These are phyloP conservation scores for Pythium aquatile DNA, from an alignment of 352 stramenopile genomes.

Conservation along the genomic window DNA sequence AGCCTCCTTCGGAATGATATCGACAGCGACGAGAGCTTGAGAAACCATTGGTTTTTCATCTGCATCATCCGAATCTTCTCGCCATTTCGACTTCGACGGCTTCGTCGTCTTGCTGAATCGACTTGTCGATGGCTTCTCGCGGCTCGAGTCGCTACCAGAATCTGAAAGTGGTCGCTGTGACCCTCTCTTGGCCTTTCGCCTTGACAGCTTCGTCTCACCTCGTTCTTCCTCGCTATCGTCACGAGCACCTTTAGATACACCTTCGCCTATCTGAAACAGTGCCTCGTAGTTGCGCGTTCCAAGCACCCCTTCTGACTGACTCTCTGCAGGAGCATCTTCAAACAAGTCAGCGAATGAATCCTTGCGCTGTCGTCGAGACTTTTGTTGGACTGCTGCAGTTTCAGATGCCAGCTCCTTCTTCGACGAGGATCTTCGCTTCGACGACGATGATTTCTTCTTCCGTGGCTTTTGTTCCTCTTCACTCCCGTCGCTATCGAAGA, in stretches of 20 bases:
- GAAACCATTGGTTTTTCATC: neutral
- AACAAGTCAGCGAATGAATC: conserved; percentile 81
- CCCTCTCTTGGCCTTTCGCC: neutral
- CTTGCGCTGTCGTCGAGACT: conserved; percentile 30
- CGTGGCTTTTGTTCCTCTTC: conserved; percentile 34
- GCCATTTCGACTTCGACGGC: conserved; percentile 3
- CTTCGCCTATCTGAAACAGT: conserved; percentile 42
- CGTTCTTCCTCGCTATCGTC: conserved; percentile 23
- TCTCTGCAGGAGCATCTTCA: conserved; percentile 38
- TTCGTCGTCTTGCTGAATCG: neutral
- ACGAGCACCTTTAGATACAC: neutral
- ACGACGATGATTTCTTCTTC: conserved; percentile 14
- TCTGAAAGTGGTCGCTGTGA: conserved; percentile 2
- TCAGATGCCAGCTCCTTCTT: conserved; percentile 13
- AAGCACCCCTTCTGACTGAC: conserved; percentile 20
- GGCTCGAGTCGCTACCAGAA: neutral
- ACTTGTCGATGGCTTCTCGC: neutral
- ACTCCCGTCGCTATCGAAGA: conserved; percentile 67
- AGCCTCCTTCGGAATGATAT: neutral
- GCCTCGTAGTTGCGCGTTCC: conserved; percentile 50
- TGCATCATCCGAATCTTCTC: neutral
- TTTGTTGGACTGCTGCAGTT: conserved; percentile 2
- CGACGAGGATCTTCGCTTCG: conserved; percentile 13
- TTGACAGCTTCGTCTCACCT: conserved; percentile 19
- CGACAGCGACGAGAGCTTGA: neutral